A percentile compares a stretch with the other conserved stretches of the same genome.
These are phyloP conservation scores for Trichoderma atrobrunneum DNA, from an alignment of 2,329 filamentous ascomycete genomes.

Conservation along the genomic window DNA sequence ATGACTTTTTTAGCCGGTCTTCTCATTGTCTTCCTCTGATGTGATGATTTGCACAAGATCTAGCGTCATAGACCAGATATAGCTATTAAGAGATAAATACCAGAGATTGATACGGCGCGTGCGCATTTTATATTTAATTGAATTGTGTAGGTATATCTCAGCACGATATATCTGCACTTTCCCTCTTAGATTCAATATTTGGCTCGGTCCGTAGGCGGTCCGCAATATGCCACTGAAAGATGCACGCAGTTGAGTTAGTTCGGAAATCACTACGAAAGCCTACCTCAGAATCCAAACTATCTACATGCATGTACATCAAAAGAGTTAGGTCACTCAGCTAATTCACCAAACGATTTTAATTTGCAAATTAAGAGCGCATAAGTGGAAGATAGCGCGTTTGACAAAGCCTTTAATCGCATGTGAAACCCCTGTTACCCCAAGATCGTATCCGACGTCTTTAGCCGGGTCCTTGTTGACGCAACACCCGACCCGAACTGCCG, in stretches of 20 bases:
- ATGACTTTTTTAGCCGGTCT: neutral
- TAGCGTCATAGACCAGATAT: neutral
- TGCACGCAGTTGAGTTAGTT: neutral
- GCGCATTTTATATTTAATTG: neutral
- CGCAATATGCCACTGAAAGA: neutral
- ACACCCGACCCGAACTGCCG: neutral
- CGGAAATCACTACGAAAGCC: neutral
- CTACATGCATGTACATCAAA: neutral
- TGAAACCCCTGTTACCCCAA: neutral
- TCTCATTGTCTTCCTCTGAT: neutral
- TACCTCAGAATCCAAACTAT: neutral
- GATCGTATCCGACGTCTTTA: neutral
- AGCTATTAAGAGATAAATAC: neutral
- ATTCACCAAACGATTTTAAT: neutral
- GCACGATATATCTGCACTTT: neutral
- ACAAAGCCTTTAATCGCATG: neutral
- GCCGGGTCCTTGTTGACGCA: neutral
- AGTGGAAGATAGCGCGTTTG: neutral
- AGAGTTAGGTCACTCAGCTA: neutral
- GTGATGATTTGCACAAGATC: neutral
- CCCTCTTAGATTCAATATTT: neutral
- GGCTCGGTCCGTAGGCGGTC: neutral
- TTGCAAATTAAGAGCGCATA: neutral
- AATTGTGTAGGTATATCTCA: neutral
- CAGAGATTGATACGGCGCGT: neutral